These are phyloP conservation scores for Chlorella variabilis DNA, from an alignment of 163 green algal genomes.

Conservation along the genomic window DNA sequence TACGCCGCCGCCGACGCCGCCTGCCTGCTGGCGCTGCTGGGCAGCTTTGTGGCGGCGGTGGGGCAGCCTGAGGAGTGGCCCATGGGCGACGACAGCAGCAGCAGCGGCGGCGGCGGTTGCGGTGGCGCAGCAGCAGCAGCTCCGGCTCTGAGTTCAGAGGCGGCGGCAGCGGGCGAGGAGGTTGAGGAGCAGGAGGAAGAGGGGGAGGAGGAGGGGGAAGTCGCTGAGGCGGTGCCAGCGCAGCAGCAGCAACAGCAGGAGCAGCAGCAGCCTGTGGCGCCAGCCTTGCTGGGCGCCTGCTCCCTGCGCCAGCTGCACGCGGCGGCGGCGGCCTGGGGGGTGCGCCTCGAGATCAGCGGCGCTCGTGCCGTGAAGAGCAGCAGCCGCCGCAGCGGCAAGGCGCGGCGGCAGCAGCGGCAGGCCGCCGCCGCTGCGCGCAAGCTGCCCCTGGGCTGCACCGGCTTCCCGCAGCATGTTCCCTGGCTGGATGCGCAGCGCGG, in stretches of 20 bases:
- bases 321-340: slow-evolving; percentile 3
- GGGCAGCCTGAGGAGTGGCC: slow-evolving; percentile 20
- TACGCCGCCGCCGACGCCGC: slow-evolving; percentile 76
- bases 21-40: slow-evolving; percentile 57
- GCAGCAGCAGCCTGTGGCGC: neutral
- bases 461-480: slow-evolving; percentile 1
- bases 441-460: neutral
- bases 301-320: slow-evolving; percentile 3
- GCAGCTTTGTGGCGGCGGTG: slow-evolving; percentile 7
- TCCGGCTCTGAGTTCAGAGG: neutral
- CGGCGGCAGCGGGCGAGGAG: neutral
- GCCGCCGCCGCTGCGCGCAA: neutral
- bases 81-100: neutral
- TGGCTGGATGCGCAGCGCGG: slow-evolving; percentile 27
- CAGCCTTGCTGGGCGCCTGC: slow-evolving; percentile 6
- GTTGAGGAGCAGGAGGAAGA: slow-evolving; percentile 1
- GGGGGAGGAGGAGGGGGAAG: neutral
- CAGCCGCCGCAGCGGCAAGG: slow-evolving; percentile 8
- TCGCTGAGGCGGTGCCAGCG: neutral
- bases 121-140: neutral
- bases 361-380: neutral
- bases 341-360: slow-evolving; percentile 21
- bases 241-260: neutral
- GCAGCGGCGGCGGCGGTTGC: neutral
- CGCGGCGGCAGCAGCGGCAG: slow-evolving; percentile 1